Evolutionary conservation across 805 yeast species (phyloP).

Genomic region (Suhomyces canberraensis): DNA sequence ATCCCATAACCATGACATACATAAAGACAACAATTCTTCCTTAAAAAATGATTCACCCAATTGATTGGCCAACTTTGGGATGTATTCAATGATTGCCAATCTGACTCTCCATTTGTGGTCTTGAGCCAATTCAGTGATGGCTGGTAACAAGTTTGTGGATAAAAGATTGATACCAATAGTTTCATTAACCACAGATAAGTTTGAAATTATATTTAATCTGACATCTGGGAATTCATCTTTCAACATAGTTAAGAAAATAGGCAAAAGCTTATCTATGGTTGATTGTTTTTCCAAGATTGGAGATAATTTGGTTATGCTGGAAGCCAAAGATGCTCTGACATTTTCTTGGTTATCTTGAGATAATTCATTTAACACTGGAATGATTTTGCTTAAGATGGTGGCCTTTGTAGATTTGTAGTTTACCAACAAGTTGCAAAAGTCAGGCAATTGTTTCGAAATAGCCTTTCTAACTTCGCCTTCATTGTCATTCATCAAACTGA

Average conservation of each 20-base stretch:
- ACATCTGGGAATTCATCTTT: conserved; percentile 98
- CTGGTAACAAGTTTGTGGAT: conserved; percentile 87
- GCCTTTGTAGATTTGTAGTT: conserved; percentile 35
- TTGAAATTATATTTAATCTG: conserved; percentile 87
- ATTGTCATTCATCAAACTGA: conserved; percentile 77
- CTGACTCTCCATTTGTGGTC: conserved; percentile 98
- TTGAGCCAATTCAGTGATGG: conserved; percentile 92
- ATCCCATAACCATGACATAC: conserved; percentile 99
- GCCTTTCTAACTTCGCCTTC: conserved; percentile 98
- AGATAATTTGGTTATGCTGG: conserved; percentile 81
- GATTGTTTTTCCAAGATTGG: conserved; percentile 81
- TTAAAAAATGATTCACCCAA: conserved; percentile 91
- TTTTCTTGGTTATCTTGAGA: conserved; percentile 90
- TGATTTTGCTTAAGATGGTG: conserved; percentile 61
- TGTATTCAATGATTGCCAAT: conserved; percentile 93
- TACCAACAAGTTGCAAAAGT: conserved; percentile 53
- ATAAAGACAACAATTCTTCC: conserved; percentile 82
- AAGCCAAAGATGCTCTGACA: conserved; percentile 90
- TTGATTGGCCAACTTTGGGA: conserved; percentile 91
- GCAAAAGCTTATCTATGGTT: conserved; percentile 78
- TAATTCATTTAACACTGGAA: conserved; percentile 80
- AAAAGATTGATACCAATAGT: conserved; percentile 88
- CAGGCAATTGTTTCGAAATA: conserved; percentile 86
- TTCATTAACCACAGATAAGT: conserved; percentile 86
- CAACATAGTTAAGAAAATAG: conserved; percentile 87